Percentiles rank a stretch among this genome's conserved stretches.
Evolutionary conservation across 2,329 filamentous ascomycete genomes (phyloP).

Genomic region (Trichothecium roseum): DNA sequence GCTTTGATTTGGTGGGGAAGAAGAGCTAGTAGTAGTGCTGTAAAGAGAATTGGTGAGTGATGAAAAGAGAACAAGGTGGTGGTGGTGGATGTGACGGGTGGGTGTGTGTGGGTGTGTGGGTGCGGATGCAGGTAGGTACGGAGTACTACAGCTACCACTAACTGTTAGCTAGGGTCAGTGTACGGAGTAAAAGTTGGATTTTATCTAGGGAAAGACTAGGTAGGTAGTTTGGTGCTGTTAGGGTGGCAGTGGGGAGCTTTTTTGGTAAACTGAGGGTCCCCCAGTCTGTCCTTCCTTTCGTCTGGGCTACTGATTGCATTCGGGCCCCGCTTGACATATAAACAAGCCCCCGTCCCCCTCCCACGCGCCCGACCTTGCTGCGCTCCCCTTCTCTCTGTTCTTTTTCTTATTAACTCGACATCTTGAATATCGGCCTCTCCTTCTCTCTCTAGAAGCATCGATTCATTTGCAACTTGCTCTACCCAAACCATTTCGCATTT

Average conservation of each 20-base stretch:
- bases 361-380: constrained; percentile 41
- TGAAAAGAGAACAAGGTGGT: no score
- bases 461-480: constrained; percentile 11
- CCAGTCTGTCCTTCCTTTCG: background rate
- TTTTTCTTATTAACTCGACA: constrained; percentile 7
- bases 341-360: constrained; percentile 39
- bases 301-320: constrained; percentile 41
- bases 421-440: constrained; percentile 7
- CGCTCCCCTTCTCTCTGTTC: constrained; percentile 23
- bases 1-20: background rate
- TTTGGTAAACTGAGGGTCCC: background rate
- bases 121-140: no score
- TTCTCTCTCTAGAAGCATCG: constrained; percentile 15
- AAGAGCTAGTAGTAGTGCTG: no score
- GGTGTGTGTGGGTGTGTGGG: background rate
- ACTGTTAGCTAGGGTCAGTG: no score
- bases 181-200: no score
- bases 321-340: constrained; percentile 49
- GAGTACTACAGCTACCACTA: no score
- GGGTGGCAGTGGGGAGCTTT: background rate
- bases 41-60: no score
- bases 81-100: constrained; percentile 1
- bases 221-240: background rate
- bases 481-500: constrained; percentile 14
- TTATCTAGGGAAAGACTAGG: background rate